Percentiles rank a stretch among this genome's conserved stretches.
These are phyloP conservation scores for Boletus reticuloceps DNA, from an alignment of 768 basidiomycete species.

Conservation along the genomic window DNA sequence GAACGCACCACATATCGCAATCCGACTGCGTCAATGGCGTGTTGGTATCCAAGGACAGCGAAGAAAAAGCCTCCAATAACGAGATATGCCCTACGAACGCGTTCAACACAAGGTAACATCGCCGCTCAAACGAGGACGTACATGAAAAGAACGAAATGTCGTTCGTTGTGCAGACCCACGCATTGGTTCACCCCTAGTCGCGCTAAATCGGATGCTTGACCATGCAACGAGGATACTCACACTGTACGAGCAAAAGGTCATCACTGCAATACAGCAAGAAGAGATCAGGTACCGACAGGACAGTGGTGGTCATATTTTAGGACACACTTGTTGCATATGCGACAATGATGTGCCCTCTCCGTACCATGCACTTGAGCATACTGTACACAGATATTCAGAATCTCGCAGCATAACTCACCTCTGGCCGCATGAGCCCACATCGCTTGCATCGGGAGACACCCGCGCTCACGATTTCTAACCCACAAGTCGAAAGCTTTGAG, in stretches of 20 bases:
- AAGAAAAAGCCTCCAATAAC: constrained; percentile 66
- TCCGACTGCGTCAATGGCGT: constrained; percentile 58
- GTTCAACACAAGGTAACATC: background rate
- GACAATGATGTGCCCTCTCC: constrained; percentile 91
- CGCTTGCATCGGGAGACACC: constrained; percentile 60
- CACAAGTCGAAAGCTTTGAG: constrained; percentile 27
- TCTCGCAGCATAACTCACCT: constrained; percentile 48
- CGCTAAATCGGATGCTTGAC: constrained; percentile 3
- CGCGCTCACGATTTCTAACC: constrained; percentile 52
- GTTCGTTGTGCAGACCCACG: constrained; percentile 92
- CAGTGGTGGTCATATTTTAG: constrained; percentile 92
- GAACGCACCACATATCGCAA: constrained; percentile 43
- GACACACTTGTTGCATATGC: constrained; percentile 86
- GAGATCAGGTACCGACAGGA: constrained; percentile 55
- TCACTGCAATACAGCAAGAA: background rate
- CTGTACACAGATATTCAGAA: background rate
- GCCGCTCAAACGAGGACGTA: constrained; percentile 33
- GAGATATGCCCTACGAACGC: constrained; percentile 66
- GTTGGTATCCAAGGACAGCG: constrained; percentile 58
- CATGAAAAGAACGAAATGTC: constrained; percentile 96
- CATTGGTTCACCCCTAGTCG: constrained; percentile 91
- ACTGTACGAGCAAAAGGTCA: constrained; percentile 27
- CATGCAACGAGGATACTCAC: constrained; percentile 28
- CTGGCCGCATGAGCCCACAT: constrained; percentile 69
- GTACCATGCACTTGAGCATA: constrained; percentile 13